Base-by-base conservation (phyloP, 805 yeast species). In the Starmerella stellata region DNA sequence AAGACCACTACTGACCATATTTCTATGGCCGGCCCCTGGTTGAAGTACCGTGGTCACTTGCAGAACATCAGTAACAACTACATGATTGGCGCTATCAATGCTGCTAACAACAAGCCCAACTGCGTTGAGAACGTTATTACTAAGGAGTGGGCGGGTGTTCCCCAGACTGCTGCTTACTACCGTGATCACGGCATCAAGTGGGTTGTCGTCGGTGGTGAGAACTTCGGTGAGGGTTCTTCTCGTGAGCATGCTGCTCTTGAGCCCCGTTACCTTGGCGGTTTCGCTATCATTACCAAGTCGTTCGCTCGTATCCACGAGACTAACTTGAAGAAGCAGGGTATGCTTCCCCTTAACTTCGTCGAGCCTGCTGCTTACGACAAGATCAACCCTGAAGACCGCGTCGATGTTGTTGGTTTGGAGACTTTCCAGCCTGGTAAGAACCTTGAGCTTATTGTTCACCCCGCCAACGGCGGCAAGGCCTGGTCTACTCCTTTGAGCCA, bases 21-120 rank as follows among this genome's bases (percentile, higher is more conserved):
- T 58, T 87, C 96, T 57, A 85, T 82, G 93, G 98, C 98, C 60
- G 98, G 98, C 68, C 95, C 96, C 60, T 87, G 98, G 98, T 79
- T 87, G 74, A 87, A 87, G 71, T 87, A 87, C 87, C 81, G 95
- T 73, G 98, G 98, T 67, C 98, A 87, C 70, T 73, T 87, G 69
- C 87, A 83, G 70, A 87, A 87, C 77, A 90, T 87, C 60, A 83
- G 95, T 52, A 83, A 87, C 75, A 87, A 90, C 74, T 87, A 90
- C 70, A 85, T 87, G 94, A 87, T 87, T 71, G 98, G 98, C 71
- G 96, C 96, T 52, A 85, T 75, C 62, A 87, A 87, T 68, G 85
- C 85, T 59, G 95, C 78, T 69, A 87, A 87, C 66, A 79, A 76
- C 52, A 81, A 87, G 72, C 93, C 93, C 51, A 87, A 87, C 80